Evolutionary conservation across 768 basidiomycete genomes (phyloP), one percentile per base, ranked within the genome.

Genomic region (Leccinellum rugosiceps): DNA sequence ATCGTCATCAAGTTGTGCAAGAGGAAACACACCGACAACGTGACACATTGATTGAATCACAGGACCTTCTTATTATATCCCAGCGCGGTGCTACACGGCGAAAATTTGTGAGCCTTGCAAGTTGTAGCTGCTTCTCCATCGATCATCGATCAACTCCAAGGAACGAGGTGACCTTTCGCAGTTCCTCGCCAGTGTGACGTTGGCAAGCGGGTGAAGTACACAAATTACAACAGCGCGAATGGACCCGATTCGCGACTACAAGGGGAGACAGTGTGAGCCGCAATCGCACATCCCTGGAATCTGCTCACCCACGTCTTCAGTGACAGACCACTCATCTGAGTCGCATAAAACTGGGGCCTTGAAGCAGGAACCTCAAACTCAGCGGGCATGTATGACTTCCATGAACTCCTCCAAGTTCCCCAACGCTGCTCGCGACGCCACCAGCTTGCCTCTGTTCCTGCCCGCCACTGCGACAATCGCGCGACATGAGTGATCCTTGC

Each of bases 61-160:
- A 35, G 3, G 14, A 44, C 50, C 50, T 61, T 61, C 59, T 38
- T 19, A 26, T 38, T 31, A 50, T 14, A 19, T 50, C 48, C 7
- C 7, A 15, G 28, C 10, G n/a, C 19, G 48, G 48, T 13, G 9
- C 19, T 31, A 49, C 7, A 30, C n/a, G 23, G 47, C 28, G n/a
- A 19, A 7, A 26, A 4, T 10, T 26, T 5, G 15, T 46, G 6
- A 13, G 23, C 45, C 1, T 45, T 45, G 21, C 23, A 11, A 13
- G 21, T 48, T 30, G 30, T 10, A 13, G 49, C 14, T 17, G 3
- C 26, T 25, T 53, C 48, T 41, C 14, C 6, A 28, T 21, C 14
- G 11, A 6, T 31, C 10, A n/a, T 6, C 41, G 41, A 41, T 41
- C 41, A 41, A 41, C 19, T 15, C 15, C 25, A 45, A 45, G 21